phyloP scores from a whole-genome alignment of 176 grass and related monocot genomes.

The Zoysia pacifica region DNA sequence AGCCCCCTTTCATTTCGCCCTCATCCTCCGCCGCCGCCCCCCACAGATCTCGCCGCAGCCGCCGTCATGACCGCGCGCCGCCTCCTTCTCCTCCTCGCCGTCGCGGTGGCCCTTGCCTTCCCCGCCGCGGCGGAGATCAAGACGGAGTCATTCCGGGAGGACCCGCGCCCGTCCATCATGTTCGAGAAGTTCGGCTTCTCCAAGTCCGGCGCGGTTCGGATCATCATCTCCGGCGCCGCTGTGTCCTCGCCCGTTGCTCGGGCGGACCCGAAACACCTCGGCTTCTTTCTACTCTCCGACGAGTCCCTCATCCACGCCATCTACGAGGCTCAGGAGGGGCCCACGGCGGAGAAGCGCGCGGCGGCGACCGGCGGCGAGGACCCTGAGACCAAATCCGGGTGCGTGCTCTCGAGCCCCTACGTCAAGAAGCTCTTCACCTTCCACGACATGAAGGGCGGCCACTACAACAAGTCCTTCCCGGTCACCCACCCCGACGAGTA shows the following conservation, averaged over 20 bases:
- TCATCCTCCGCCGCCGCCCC: not conserved
- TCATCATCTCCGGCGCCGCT: slow-evolving; percentile 53
- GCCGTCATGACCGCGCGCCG: not conserved
- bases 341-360: slow-evolving; percentile 35
- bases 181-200: slow-evolving; percentile 99
- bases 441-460: slow-evolving; percentile 41
- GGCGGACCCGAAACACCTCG: slow-evolving; percentile 52
- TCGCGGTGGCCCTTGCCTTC: slow-evolving; percentile 18
- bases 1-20: slow-evolving; percentile 21
- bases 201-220: slow-evolving; percentile 46
- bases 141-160: slow-evolving; percentile 55
- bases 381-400: slow-evolving; percentile 42
- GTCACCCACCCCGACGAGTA: slow-evolving; percentile 92
- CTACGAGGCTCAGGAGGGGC: slow-evolving; percentile 48
- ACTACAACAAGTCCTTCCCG: slow-evolving; percentile 63
- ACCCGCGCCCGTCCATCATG: slow-evolving; percentile 70
- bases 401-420: slow-evolving; percentile 73
- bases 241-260: slow-evolving; percentile 54
- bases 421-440: slow-evolving; percentile 77
- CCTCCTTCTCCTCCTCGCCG: slow-evolving; percentile 13
- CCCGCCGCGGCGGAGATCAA: slow-evolving; percentile 68
- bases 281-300: slow-evolving; percentile 85
- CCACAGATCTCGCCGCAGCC: slow-evolving; percentile 42
- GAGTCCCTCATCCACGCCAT: slow-evolving; percentile 69
- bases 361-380: slow-evolving; percentile 33